Conservation (phyloP, 495 filamentous ascomycete genomes). For the Lasiosphaeria ovina region DNA sequence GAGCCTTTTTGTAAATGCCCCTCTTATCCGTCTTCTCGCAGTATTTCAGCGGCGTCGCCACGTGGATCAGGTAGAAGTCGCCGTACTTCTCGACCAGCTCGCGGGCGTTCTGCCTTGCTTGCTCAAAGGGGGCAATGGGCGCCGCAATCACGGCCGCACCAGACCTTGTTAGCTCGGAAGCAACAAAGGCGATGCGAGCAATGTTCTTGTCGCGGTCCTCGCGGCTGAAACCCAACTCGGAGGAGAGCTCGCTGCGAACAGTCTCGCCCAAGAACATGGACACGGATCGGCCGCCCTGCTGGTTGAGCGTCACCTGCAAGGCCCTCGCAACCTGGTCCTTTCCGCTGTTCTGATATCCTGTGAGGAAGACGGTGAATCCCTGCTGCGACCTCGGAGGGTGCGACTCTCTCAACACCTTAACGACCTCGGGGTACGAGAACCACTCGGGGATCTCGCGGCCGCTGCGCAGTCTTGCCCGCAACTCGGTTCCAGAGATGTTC, state of each 20-base stretch:
- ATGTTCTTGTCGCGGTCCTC: conserved; percentile 96
- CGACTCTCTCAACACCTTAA: conserved; percentile 90
- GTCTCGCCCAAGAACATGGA: conserved; percentile 93
- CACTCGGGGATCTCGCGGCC: conserved; percentile 95
- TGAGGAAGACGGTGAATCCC: conserved; percentile 98
- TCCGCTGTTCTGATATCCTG: conserved; percentile 92
- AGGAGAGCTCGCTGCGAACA: conserved; percentile 86
- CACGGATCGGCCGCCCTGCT: conserved; percentile 93
- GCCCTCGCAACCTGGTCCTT: conserved; percentile 96
- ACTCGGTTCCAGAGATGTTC: conserved; percentile 95
- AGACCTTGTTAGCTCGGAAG: conserved; percentile 86
- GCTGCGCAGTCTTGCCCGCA: conserved; percentile 82
- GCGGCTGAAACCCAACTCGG: conserved; percentile 91
- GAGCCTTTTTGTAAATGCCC: conserved; percentile 82
- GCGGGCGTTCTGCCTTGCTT: conserved; percentile 68
- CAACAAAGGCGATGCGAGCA: conserved; percentile 93
- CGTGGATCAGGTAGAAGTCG: conserved; percentile 91
- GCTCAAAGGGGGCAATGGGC: conserved; percentile 93
- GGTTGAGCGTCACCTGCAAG: conserved; percentile 95
- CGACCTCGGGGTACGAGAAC: conserved; percentile 99
- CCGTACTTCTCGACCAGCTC: conserved; percentile 85
- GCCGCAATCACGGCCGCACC: conserved; percentile 95
- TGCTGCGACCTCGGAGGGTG: conserved; percentile 85
- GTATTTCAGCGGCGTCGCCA: conserved; percentile 86
- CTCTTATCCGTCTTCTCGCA: conserved; percentile 93